phyloP scores from a whole-genome alignment of 768 basidiomycete genomes.

The Pulveroboletus ravenelii region DNA sequence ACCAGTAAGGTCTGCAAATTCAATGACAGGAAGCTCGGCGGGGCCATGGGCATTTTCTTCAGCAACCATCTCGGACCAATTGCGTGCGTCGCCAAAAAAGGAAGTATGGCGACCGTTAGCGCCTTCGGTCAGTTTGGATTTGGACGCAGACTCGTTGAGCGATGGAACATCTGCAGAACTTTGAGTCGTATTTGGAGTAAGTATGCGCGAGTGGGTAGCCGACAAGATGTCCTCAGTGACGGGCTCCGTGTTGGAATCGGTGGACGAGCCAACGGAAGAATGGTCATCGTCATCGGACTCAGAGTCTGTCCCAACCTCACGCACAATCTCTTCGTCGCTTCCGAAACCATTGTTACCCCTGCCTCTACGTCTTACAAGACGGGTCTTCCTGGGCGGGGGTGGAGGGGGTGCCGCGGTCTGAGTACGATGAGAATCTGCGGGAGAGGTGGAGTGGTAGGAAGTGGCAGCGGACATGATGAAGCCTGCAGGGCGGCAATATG shows the following conservation, averaged over 20 bases:
- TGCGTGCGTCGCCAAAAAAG: conserved; percentile 51
- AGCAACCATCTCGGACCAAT: conserved; percentile 86
- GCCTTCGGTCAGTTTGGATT: conserved; percentile 25
- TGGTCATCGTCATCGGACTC: conserved; percentile 57
- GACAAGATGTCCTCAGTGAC: conserved; percentile 58
- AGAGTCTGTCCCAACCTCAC: conserved; percentile 68
- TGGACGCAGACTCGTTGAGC: conserved; percentile 19
- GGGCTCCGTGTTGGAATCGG: conserved; percentile 70
- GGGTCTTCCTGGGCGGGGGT: conserved; percentile 32
- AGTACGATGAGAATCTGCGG: conserved; percentile 27
- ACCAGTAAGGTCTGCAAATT: conserved; percentile 60
- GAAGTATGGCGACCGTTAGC: conserved; percentile 35
- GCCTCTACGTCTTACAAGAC: conserved; percentile 56
- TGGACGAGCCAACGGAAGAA: conserved; percentile 54
- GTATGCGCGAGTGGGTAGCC: conserved; percentile 46
- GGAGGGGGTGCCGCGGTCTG: conserved; percentile 31
- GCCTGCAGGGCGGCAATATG: conserved; percentile 10
- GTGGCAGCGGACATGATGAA: conserved; percentile 45
- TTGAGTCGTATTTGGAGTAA: conserved; percentile 67
- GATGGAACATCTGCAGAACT: conserved; percentile 45
- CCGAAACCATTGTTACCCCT: conserved; percentile 54
- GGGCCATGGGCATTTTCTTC: conserved; percentile 62
- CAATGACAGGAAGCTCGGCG: conserved; percentile 71
- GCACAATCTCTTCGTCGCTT: conserved; percentile 75
- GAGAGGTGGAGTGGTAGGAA: conserved; percentile 32